phyloP scores from a whole-genome alignment of 2,329 filamentous ascomycete genomes.

The Ceratocystis diversiconidia region DNA sequence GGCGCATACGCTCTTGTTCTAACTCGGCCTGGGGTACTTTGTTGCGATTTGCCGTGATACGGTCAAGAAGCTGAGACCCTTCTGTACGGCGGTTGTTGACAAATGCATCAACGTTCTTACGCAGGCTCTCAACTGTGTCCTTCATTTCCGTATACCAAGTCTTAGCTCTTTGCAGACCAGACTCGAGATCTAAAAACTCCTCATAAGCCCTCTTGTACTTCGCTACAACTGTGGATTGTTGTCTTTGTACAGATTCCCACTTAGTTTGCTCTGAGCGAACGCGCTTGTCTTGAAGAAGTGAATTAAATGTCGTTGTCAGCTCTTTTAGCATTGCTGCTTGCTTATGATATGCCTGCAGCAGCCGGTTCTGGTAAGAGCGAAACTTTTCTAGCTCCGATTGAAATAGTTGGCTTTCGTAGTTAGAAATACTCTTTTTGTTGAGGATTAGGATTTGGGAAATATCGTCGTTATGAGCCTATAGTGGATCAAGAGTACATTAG shows the following conservation, averaged over 20 bases:
- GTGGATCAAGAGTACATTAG: conserved; percentile 20
- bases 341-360: conserved; percentile 89
- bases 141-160: conserved; percentile 93
- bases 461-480: conserved; percentile 81
- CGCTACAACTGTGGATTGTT: conserved; percentile 64
- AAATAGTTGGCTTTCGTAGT: conserved; percentile 84
- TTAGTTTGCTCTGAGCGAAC: conserved; percentile 89
- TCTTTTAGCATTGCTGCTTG: conserved; percentile 92
- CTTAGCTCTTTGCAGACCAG: conserved; percentile 75
- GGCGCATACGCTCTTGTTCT: conserved; percentile 74
- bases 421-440: conserved; percentile 92
- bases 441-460: conserved; percentile 94
- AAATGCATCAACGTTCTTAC: conserved; percentile 94
- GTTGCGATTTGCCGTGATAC: conserved; percentile 60
- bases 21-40: conserved; percentile 51
- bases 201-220: conserved; percentile 87
- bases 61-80: conserved; percentile 73
- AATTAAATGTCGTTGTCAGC: conserved; percentile 72
- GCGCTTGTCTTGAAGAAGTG: conserved; percentile 81
- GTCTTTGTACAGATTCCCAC: conserved; percentile 76
- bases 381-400: conserved; percentile 97
- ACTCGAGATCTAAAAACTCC: conserved; percentile 77
- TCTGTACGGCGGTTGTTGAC: conserved; percentile 88
- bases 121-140: conserved; percentile 78
- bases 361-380: conserved; percentile 74